Conservation (phyloP, 257 asterid genomes). For the Nicotiana benthamiana region DNA sequence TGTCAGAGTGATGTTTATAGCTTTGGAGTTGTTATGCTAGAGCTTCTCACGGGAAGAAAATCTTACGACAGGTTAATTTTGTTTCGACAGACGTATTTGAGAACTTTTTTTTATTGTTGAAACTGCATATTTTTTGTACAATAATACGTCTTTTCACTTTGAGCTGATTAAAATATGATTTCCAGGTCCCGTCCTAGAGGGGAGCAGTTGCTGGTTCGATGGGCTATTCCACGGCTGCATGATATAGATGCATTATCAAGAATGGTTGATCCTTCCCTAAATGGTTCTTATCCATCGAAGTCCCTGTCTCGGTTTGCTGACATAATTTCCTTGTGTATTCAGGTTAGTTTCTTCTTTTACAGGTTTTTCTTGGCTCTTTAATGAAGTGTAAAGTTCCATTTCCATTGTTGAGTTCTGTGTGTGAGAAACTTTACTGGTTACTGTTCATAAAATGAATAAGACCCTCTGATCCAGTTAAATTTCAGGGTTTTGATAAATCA, state of each 20-base stretch:
- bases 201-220: conserved; percentile 73
- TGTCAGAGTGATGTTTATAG: conserved; percentile 82
- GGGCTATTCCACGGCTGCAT: conserved; percentile 77
- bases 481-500: neutral
- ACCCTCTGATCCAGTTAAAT: neutral
- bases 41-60: conserved; percentile 80
- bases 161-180: neutral
- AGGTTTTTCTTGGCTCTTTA: neutral
- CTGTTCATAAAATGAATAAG: neutral
- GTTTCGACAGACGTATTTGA: neutral
- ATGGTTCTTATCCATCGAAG: conserved; percentile 67
- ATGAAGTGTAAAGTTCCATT: neutral
- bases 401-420: neutral
- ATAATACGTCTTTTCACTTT: neutral
- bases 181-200: conserved; percentile 67
- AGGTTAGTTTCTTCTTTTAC: conserved; percentile 32
- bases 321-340: conserved; percentile 77
- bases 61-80: conserved; percentile 66
- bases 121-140: neutral
- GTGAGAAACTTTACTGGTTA: neutral
- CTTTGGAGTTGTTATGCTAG: conserved; percentile 88
- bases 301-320: conserved; percentile 89
- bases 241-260: conserved; percentile 77
- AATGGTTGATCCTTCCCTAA: conserved; percentile 86
- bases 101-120: neutral